Evolutionary conservation across 2,329 filamentous ascomycete species (phyloP), one percentile per base, ranked within the genome.

Genomic region (Aspergillus sp.): DNA sequence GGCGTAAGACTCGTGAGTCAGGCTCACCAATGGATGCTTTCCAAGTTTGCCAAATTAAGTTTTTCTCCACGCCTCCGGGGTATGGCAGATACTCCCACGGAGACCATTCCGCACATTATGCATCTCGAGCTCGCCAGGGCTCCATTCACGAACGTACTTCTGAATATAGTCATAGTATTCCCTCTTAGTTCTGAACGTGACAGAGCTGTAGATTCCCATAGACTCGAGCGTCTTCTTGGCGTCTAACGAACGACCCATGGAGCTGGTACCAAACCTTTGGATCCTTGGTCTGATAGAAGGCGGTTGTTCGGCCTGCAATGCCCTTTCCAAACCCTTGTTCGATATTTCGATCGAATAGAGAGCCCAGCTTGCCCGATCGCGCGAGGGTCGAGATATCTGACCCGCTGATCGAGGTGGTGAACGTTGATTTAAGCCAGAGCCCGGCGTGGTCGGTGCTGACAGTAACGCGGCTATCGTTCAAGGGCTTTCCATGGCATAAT

Each of bases 191-290:
- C 58, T 49, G 20, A 64, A 57, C 0, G 57, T 47, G 4, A 68
- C 62, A n/a, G 61, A 56, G 29, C 74, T 67, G 52, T 81, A 70
- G 53, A 84, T 74, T 4, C 79, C 80, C 49, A 84, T 78, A n/a
- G 78, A 76, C 26, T 71, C 65, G 1, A 84, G 73, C 0, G 79
- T 78, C 2, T 76, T 73, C 2, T 69, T 66, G 0, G 81, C 77
- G 39, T 81, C 68, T 49, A 84, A 71, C 0, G 78, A 82, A n/a
- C n/a, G n/a, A n/a, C 5, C 82, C 82, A 55, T 84, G 81, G 0
- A 85, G 71, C 11, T 80, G 80, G 65, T 82, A 85, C 78, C 79
- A 83, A 0, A 78, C 75, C 0, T 74, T 71, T 0, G 74, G 68
- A 36, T 80, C 70, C n/a, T 73, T 77, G 0, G 82, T 84, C 7